Evolutionary conservation across 139 green algal genomes (phyloP).

Genomic region (Auxenochlorella protothecoides): DNA sequence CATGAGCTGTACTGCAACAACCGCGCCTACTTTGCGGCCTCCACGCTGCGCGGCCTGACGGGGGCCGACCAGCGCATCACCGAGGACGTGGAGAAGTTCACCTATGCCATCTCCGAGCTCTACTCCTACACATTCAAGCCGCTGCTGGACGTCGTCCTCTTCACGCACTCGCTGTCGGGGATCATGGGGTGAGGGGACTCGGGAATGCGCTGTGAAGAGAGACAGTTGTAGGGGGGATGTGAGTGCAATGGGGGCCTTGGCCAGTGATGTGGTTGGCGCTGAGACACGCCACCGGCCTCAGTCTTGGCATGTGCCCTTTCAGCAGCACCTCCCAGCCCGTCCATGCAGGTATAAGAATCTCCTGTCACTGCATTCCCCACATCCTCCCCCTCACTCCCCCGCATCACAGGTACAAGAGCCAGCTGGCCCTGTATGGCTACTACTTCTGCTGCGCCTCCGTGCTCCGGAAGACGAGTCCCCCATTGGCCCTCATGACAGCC

Average conservation of each 20-base stretch:
- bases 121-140: conserved; percentile 93
- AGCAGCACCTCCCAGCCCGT: no score
- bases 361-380: no score
- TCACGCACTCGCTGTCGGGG: conserved; percentile 68
- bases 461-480: conserved; percentile 66
- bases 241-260: no score
- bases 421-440: conserved; percentile 59
- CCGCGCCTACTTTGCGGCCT: conserved; percentile 84
- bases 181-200: conserved; percentile 53
- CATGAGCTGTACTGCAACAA: conserved; percentile 79
- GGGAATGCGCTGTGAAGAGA: no score
- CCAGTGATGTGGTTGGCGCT: no score
- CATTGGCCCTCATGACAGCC: conserved; percentile 73
- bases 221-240: no score
- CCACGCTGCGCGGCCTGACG: conserved; percentile 76
- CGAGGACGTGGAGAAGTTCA: conserved; percentile 93
- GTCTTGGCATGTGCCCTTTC: no score
- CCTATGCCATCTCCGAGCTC: conserved; percentile 65
- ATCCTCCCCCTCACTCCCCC: no score
- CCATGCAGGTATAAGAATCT: no score
- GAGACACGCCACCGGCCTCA: no score
- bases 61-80: conserved; percentile 88
- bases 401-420: conserved; percentile 47
- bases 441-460: conserved; percentile 56
- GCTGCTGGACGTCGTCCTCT: conserved; percentile 87